Percentiles rank a stretch among this genome's conserved stretches.
phyloP scores from a whole-genome alignment of 331 rosid genomes.

The Arachis monticola region DNA sequence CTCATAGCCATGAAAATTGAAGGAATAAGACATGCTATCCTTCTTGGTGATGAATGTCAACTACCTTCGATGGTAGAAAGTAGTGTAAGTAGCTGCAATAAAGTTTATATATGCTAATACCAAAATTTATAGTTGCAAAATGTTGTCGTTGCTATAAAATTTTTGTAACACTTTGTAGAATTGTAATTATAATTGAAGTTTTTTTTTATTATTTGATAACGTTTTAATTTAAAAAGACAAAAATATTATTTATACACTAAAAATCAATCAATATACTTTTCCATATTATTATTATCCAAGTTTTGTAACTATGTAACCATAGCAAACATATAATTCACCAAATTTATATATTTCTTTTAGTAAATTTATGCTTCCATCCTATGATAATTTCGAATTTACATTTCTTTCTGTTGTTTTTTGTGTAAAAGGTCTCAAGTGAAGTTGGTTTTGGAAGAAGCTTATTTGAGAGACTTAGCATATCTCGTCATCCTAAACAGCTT shows the following conservation, averaged over 20 bases:
- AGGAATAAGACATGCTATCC: constrained; percentile 57
- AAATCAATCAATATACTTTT: too few species aligned
- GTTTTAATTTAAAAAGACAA: too few species aligned
- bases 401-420: not conserved
- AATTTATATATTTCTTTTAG: not conserved
- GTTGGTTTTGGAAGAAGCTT: constrained; percentile 71
- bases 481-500: constrained; percentile 45
- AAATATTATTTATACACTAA: too few species aligned
- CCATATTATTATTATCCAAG: too few species aligned
- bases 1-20: constrained; percentile 51
- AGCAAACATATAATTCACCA: too few species aligned
- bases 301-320: too few species aligned
- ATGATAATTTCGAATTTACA: not conserved
- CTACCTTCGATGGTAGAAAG: constrained; percentile 59
- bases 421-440: constrained; percentile 46
- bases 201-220: too few species aligned
- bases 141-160: too few species aligned
- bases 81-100: constrained; percentile 40
- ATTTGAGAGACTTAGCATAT: constrained; percentile 57
- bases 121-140: too few species aligned
- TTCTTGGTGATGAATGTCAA: constrained; percentile 69
- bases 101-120: not conserved
- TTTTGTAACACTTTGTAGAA: too few species aligned
- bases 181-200: too few species aligned
- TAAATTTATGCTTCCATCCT: constrained; percentile 5